Percentiles rank a stretch among this genome's conserved stretches.
Evolutionary conservation across 208 protist genomes (phyloP).

Genomic region (Leishmania aethiopica): DNA sequence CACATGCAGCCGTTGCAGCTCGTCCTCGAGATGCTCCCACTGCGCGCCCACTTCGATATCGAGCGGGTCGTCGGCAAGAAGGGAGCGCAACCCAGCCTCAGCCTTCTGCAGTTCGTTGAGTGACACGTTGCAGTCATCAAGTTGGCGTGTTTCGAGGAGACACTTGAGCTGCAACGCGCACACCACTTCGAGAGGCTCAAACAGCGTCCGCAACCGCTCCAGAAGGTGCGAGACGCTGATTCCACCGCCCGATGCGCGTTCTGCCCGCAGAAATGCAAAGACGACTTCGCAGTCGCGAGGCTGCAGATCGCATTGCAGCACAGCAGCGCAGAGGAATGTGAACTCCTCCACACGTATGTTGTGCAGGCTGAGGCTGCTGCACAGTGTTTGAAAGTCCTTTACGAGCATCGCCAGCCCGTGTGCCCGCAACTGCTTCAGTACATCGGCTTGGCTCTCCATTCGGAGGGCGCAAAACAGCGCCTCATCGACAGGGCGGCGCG

Average conservation of each 20-base stretch:
- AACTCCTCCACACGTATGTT: slow-evolving; percentile 25
- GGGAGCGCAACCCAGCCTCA: slow-evolving; percentile 13
- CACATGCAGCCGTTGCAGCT: slow-evolving; percentile 23
- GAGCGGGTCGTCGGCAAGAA: slow-evolving; percentile 1
- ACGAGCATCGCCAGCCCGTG: slow-evolving; percentile 13
- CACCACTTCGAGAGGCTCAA: slow-evolving; percentile 20
- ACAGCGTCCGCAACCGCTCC: slow-evolving; percentile 24
- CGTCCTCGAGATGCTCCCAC: slow-evolving; percentile 1
- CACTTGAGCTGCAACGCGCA: slow-evolving; percentile 35
- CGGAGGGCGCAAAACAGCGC: slow-evolving; percentile 28
- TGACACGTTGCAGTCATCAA: slow-evolving; percentile 26
- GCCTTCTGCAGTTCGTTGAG: slow-evolving; percentile 24
- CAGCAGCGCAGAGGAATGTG: slow-evolving; percentile 27
- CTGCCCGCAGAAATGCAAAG: slow-evolving; percentile 26
- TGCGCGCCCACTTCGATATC: not conserved
- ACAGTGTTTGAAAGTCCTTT: slow-evolving; percentile 18
- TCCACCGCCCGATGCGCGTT: slow-evolving; percentile 15
- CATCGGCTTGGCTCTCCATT: slow-evolving; percentile 27
- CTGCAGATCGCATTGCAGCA: slow-evolving; percentile 15
- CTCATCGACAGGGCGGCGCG: slow-evolving; percentile 32
- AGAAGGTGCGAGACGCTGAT: slow-evolving; percentile 28
- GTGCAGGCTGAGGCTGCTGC: slow-evolving; percentile 34
- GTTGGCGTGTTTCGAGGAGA: slow-evolving; percentile 23
- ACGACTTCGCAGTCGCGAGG: slow-evolving; percentile 31
- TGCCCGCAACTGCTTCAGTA: slow-evolving; percentile 19